Base-by-base conservation (phyloP, 805 yeast genomes). In the Metschnikowia sp. region DNA sequence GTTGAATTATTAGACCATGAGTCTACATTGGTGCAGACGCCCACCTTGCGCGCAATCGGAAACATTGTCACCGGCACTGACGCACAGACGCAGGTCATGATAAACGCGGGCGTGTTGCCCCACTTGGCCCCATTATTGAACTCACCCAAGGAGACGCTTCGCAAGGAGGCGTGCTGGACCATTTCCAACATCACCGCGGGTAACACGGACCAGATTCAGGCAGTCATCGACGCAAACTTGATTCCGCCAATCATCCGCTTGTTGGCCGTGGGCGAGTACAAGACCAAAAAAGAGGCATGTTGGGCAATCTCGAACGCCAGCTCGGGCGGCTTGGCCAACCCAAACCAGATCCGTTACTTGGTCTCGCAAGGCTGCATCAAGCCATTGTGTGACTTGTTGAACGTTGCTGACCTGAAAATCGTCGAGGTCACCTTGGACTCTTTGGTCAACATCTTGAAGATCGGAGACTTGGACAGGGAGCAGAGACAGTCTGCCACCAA, bases 301-400 rank as follows among this genome's bases (percentile, higher is more conserved):
- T 94, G 99, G 99, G 98, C 98, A 32, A 86, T 94, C 56, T 90
- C 97, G 29, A 94, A 94, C 66, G 98, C 99, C 34, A 88, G 97
- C 13, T 87, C 97, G 9, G 98, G 98, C 59, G 98, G 97, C 19
- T 77, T 90, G 59, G 75, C 84, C 37, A 86, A 83, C 66, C 98
- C 98, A 8, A 96, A 89, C 51, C 96, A 91, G 66, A 91, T 94
- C 59, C 81, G 92, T 62, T 94, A 90, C 70, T 79, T 94, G 56
- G 99, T 94, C 32, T 75, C 77, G 55, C 98, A 94, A 74, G 99
- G 97, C 41, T 89, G 97, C 72, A 91, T 94, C 70, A 92, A 91
- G 74, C 98, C 99, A 33, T 78, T 94, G 62, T 92, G 98, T 74
- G 98, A 94, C 66, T 77, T 94, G 63, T 77, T 94, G 58, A 81